Percentiles rank a stretch among this genome's conserved stretches.
Evolutionary conservation across 176 grass and related monocot genomes (phyloP).

Genomic region (Thalia dealbata): DNA sequence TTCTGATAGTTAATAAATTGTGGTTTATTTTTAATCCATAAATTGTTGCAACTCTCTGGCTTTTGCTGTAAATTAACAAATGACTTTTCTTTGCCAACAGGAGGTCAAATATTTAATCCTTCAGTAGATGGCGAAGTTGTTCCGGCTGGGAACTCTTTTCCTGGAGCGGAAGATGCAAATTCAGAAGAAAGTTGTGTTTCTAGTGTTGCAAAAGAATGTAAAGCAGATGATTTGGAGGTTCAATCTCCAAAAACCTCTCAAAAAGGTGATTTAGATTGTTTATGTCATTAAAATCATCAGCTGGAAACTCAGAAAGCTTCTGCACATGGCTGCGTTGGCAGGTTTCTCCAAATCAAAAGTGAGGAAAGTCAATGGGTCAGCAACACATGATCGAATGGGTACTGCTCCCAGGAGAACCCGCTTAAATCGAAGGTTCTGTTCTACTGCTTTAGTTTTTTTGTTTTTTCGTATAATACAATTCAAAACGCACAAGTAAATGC

Average conservation of each 20-base stretch:
- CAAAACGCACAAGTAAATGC: neutral
- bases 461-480: neutral
- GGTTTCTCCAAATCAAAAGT: neutral
- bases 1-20: neutral
- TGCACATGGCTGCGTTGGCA: neutral
- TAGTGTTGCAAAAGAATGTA: constrained; percentile 19
- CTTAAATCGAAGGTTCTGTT: constrained; percentile 6
- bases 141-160: constrained; percentile 23
- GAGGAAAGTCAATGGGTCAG: constrained; percentile 5
- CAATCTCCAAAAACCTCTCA: constrained; percentile 23
- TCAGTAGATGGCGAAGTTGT: constrained; percentile 22
- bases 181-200: constrained; percentile 35
- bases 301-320: neutral
- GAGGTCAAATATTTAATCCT: constrained; percentile 50
- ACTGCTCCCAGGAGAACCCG: neutral
- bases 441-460: neutral
- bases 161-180: constrained; percentile 28
- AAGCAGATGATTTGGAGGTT: constrained; percentile 40
- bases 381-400: neutral
- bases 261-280: constrained; percentile 37
- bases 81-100: constrained; percentile 18
- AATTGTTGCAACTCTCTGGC: neutral
- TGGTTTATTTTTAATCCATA: neutral
- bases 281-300: neutral
- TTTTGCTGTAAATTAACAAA: neutral